Conservation (phyloP, 257 asterid species). For the Solanum etuberosum region DNA sequence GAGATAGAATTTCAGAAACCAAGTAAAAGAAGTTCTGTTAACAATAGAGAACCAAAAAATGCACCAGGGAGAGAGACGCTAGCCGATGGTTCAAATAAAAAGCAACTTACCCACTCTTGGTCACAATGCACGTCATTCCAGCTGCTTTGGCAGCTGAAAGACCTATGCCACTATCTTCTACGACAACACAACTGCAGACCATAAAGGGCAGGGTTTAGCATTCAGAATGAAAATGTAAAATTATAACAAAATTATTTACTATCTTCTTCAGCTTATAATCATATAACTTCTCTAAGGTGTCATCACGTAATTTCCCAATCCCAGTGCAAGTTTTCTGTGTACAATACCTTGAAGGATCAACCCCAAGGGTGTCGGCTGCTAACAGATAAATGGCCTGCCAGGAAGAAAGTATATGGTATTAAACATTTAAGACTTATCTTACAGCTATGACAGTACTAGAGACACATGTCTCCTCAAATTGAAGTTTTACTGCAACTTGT, state of each 20-base stretch:
- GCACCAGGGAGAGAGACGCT: background rate
- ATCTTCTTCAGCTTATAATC: background rate
- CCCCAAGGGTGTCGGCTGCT: conserved; percentile 73
- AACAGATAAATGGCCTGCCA: conserved; percentile 86
- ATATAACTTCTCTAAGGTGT: background rate
- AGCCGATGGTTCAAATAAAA: background rate
- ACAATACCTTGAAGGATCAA: conserved; percentile 76
- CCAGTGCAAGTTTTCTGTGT: background rate
- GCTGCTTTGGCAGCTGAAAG: conserved; percentile 97
- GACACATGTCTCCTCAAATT: background rate
- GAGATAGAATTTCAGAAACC: background rate
- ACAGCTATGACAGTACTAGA: background rate
- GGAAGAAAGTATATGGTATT: background rate
- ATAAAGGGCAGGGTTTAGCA: background rate
- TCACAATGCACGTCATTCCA: conserved; percentile 87
- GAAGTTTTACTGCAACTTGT: background rate
- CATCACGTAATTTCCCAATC: background rate
- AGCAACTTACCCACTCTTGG: conserved; percentile 79
- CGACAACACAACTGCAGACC: conserved; percentile 66
- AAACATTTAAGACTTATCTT: background rate
- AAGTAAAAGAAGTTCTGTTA: background rate
- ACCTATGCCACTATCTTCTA: conserved; percentile 96
- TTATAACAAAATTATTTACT: background rate
- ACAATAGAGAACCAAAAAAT: background rate
- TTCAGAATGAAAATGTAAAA: background rate